Percentiles rank a stretch among this genome's conserved stretches.
phyloP scores from a whole-genome alignment of 768 basidiomycete genomes.

The Tricholoma sp. region DNA sequence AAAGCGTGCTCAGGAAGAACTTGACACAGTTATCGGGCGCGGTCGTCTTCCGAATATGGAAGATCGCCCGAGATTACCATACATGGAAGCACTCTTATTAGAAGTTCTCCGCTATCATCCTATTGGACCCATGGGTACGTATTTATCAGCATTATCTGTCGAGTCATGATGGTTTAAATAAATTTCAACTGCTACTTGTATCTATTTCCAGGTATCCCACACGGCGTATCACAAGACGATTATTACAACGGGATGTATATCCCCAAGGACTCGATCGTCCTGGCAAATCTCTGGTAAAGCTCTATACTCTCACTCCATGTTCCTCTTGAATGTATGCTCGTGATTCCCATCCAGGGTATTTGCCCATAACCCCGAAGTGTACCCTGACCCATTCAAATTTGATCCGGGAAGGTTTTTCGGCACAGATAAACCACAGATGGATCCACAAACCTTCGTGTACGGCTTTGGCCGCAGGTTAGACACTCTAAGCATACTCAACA shows the following conservation, averaged over 20 bases:
- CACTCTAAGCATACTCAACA: conserved; percentile 1
- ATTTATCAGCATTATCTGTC: neutral
- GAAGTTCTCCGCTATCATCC: conserved; percentile 12
- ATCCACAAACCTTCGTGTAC: conserved; percentile 29
- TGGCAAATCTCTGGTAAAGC: conserved; percentile 28
- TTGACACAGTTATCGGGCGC: conserved; percentile 11
- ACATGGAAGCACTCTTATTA: conserved; percentile 10
- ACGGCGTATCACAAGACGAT: conserved; percentile 34
- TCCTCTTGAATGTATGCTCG: no score
- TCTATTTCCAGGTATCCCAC: conserved; percentile 23
- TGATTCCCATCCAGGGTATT: conserved; percentile 22
- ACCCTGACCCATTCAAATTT: conserved; percentile 32
- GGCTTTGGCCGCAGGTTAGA: conserved; percentile 37
- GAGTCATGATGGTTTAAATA: neutral
- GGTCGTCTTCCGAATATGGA: conserved; percentile 9
- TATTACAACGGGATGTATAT: conserved; percentile 40
- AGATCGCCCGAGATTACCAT: conserved; percentile 9
- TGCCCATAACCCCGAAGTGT: conserved; percentile 26
- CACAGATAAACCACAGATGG: conserved; percentile 21
- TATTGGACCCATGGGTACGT: conserved; percentile 15
- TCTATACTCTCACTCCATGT: neutral
- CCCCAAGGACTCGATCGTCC: conserved; percentile 34
- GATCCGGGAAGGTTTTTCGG: conserved; percentile 42
- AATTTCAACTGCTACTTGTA: no score
- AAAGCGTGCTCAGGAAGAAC: conserved; percentile 25